These are phyloP conservation scores for Daldinia sp. DNA, from an alignment of 2,329 filamentous ascomycete genomes.

Conservation along the genomic window DNA sequence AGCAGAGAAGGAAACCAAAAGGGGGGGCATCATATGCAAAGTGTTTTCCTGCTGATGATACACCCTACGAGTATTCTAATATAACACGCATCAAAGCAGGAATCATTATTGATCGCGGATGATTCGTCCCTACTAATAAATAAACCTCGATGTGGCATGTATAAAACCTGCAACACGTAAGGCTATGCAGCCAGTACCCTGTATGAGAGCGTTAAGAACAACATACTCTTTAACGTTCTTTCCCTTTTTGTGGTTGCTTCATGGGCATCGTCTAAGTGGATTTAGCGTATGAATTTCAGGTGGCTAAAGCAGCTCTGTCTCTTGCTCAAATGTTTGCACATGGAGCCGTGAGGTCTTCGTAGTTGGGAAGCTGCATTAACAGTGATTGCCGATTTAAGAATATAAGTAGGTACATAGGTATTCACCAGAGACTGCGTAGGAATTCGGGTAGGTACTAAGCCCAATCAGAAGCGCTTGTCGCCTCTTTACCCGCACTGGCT, in stretches of 20 bases:
- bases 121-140: neutral
- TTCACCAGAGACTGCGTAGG: neutral
- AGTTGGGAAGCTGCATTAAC: neutral
- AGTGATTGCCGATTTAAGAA: neutral
- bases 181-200: neutral
- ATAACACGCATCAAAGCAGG: neutral
- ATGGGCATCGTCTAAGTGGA: neutral
- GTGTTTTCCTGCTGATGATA: neutral
- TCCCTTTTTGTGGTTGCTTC: neutral
- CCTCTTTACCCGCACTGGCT: neutral
- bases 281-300: neutral
- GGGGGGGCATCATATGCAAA: neutral
- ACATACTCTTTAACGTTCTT: neutral
- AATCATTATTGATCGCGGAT: neutral
- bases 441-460: neutral
- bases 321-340: neutral
- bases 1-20: neutral
- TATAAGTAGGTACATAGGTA: neutral
- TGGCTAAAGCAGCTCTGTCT: neutral
- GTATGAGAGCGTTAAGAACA: neutral
- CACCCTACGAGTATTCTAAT: too few species aligned
- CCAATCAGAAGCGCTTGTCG: neutral
- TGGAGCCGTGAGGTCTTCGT: neutral
- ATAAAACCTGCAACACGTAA: neutral
- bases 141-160: neutral